Percentiles rank a stretch among this genome's conserved stretches.
phyloP scores from a whole-genome alignment of 805 yeast species.

The Saccharomycopsis schoenii region DNA sequence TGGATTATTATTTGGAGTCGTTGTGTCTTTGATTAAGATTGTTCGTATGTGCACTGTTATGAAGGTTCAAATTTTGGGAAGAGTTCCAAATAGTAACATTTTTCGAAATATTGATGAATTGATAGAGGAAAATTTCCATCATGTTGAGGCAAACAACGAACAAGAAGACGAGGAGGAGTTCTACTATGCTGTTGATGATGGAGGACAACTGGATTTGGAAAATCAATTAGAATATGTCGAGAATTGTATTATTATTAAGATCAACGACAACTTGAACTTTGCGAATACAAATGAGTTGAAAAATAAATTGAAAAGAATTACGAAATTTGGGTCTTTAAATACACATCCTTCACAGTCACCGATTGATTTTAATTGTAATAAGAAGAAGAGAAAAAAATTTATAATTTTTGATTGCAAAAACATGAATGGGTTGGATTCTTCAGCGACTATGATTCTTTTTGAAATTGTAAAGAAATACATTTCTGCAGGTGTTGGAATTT shows the following conservation, averaged over 20 bases:
- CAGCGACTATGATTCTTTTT: slow-evolving; percentile 62
- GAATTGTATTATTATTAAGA: slow-evolving; percentile 67
- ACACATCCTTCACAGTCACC: slow-evolving; percentile 53
- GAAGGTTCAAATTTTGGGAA: slow-evolving; percentile 35
- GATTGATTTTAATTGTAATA: slow-evolving; percentile 5
- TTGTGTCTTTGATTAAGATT: slow-evolving; percentile 28
- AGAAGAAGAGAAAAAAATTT: slow-evolving; percentile 29
- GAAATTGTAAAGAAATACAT: slow-evolving; percentile 49
- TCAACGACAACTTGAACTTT: slow-evolving; percentile 83
- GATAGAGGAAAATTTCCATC: slow-evolving; percentile 18
- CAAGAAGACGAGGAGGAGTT: not conserved
- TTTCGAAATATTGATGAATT: slow-evolving; percentile 32
- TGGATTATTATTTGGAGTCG: slow-evolving; percentile 30
- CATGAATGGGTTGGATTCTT: slow-evolving; percentile 70
- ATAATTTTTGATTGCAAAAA: slow-evolving; percentile 75
- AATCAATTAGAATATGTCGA: slow-evolving; percentile 38
- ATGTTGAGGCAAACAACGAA: slow-evolving; percentile 3
- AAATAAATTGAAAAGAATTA: slow-evolving; percentile 56
- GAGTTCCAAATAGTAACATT: slow-evolving; percentile 24
- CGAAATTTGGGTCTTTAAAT: slow-evolving; percentile 62
- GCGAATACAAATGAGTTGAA: slow-evolving; percentile 76
- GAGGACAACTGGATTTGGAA: not conserved
- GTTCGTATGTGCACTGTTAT: slow-evolving; percentile 34
- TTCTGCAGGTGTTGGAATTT: slow-evolving; percentile 23
- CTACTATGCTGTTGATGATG: not conserved